Evolutionary conservation across 345 rosid genomes (phyloP), one percentile per base, ranked within the genome.

Genomic region (Eucalyptus pauciflora): DNA sequence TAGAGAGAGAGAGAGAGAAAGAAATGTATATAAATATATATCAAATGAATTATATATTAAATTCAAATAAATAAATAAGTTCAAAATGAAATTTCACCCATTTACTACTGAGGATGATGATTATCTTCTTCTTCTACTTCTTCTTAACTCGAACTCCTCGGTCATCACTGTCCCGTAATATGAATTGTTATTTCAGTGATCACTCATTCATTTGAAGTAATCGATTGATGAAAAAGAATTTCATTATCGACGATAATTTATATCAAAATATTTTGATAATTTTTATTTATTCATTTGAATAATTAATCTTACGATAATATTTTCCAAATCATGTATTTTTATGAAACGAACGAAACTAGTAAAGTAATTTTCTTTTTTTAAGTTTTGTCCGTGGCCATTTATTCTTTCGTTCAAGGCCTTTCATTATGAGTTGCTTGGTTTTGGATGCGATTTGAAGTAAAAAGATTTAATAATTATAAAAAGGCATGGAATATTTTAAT

Each of bases 341-440:
- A 7, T 4, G 0, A 7, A 51, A 52, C 1, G 0, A 17, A 17
- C 0, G 1, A 0, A 10, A 5, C 0, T 9, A 71, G 7, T 33
- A 9, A 17, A 18, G 7, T 17, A 17, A 8, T 18, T 33, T 17
- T 71, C 41, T 3, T 33, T 10, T 5, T 18, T 10, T 0, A 10
- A 10, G 14, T 37, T 71, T 71, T 3, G 14, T 71, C 3, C 20
- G 11, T 4, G 76, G 22, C 41, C 41, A 8, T 52, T 52, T 52
- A 17, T 67, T 67, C 10, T 31, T 15, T 67, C 1, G 0, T 10
- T 10, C 13, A 7, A 0, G 27, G 5, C 8, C 27, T 11, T 76
- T 45, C 10, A 10, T 20, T 37, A 3, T 20, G 43, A 37, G 20
- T 10, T 22, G 15, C 48, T 10, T 20, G 15, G 15, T 13, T 20